Percentiles rank a stretch among this genome's conserved stretches.
Conservation (phyloP, 352 stramenopile genomes). For the Thraustochytrium striatum region DNA sequence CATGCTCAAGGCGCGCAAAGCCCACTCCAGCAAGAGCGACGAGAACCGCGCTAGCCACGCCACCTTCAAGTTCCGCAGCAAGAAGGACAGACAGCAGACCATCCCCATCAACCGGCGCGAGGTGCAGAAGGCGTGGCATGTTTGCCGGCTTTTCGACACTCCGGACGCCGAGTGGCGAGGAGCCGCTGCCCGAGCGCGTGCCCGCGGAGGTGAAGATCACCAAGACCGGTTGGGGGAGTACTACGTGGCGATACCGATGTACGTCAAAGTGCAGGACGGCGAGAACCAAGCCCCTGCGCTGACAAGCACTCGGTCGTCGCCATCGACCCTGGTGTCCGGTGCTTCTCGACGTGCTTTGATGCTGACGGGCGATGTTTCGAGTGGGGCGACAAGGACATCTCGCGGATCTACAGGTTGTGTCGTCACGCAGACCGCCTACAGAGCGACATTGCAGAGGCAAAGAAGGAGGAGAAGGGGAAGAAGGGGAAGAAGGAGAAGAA, state of each 20-base stretch:
- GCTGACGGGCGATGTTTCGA: too few species aligned
- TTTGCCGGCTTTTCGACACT: background rate
- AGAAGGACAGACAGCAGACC: constrained; percentile 10
- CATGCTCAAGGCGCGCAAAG: background rate
- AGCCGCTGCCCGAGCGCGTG: background rate
- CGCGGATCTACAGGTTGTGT: too few species aligned
- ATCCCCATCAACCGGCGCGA: background rate
- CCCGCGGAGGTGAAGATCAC: too few species aligned
- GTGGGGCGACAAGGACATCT: too few species aligned
- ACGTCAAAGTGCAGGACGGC: too few species aligned
- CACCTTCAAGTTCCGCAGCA: background rate
- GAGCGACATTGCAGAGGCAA: background rate
- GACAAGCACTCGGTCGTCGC: too few species aligned
- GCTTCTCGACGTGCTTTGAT: too few species aligned
- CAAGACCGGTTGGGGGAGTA: too few species aligned
- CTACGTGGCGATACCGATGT: too few species aligned
- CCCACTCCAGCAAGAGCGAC: background rate
- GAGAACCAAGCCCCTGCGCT: too few species aligned
- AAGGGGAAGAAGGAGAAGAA: too few species aligned
- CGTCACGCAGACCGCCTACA: background rate
- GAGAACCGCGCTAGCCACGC: background rate
- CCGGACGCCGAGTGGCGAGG: background rate
- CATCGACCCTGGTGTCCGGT: too few species aligned
- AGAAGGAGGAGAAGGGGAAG: background rate
- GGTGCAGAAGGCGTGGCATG: background rate